Percentiles rank a stretch among this genome's conserved stretches.
These are phyloP conservation scores for Mycosarcoma mackinlayi DNA, from an alignment of 1,284 basidiomycete genomes.

Conservation along the genomic window DNA sequence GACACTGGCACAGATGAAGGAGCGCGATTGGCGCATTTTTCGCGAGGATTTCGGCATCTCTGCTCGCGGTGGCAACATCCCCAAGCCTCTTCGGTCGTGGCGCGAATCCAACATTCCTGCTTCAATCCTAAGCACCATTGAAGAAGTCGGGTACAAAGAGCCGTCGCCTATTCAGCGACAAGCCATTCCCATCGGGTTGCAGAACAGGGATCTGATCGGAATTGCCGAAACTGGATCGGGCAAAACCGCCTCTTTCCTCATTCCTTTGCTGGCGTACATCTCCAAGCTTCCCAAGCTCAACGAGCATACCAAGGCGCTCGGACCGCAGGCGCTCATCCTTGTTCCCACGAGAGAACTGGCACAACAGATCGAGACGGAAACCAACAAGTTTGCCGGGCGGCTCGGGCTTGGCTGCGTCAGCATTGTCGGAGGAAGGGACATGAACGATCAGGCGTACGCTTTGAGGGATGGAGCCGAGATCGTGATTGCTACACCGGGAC, in stretches of 20 bases:
- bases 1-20: slow-evolving; percentile 89
- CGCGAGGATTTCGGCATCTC: slow-evolving; percentile 97
- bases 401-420: slow-evolving; percentile 93
- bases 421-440: slow-evolving; percentile 90
- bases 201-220: slow-evolving; percentile 95
- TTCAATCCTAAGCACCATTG: slow-evolving; percentile 83
- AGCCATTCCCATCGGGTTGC: slow-evolving; percentile 95
- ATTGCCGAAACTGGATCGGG: slow-evolving; percentile 95
- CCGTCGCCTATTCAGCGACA: slow-evolving; percentile 96
- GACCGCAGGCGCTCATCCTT: slow-evolving; percentile 91
- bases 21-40: slow-evolving; percentile 99
- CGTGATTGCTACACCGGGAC: slow-evolving; percentile 96
- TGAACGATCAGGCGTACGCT: slow-evolving; percentile 97
- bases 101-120: slow-evolving; percentile 84
- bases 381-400: slow-evolving; percentile 86
- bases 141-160: slow-evolving; percentile 92
- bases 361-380: slow-evolving; percentile 94
- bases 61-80: slow-evolving; percentile 86
- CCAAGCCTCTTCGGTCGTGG: slow-evolving; percentile 92
- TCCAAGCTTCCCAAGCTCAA: slow-evolving; percentile 82
- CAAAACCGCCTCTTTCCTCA: slow-evolving; percentile 99
- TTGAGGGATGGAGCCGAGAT: slow-evolving; percentile 95
- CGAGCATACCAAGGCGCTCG: slow-evolving; percentile 90
- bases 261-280: slow-evolving; percentile 97
- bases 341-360: slow-evolving; percentile 97